Evolutionary conservation across 495 filamentous ascomycete genomes (phyloP), one percentile per base, ranked within the genome.

Genomic region (Penicillium silybi): DNA sequence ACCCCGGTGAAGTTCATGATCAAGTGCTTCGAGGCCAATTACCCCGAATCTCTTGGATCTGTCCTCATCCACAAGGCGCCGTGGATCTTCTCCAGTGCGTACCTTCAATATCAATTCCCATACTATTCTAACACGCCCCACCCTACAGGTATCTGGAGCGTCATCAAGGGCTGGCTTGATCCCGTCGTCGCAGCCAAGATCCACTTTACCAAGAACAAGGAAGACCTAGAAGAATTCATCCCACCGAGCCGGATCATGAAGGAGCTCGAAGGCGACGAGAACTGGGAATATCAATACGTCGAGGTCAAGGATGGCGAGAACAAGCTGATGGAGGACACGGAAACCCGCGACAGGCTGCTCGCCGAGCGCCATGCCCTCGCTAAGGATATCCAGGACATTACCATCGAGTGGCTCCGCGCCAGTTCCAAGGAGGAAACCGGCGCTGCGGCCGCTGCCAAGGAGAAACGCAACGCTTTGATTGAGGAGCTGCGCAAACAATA

Each of bases 11-110:
- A 92, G 62, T 97, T 97, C 76, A 95, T 98, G 83, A 97, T 97
- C 74, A 96, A 96, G 73, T 96, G 90, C 70, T 98, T 98, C 66
- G 95, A 97, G 73, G 95, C 93, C 44, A 97, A 98, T 70, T 98
- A 97, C 64, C 93, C 95, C 22, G 95, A 97, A 66, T 88, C 80
- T 45, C 77, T 98, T 0, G 93, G 95, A 41, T 76, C 89, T 6
- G 91, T 97, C 6, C 84, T 97, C n/a, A 89, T 98, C 29, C 91
- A 98, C 74, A 96, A 96, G 68, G 85, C 93, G 0, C 93, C 93
- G 4, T 98, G 92, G 93, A 74, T 97, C 34, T 98, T 98, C 74
- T 89, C 93, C 72, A 85, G 88, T 87, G 57, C n/a, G 73, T 67
- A 1, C 37, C 23, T 17, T 9, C 1, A 15, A 32, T 13, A 32